Evolutionary conservation across 345 rosid species (phyloP).

Genomic region (Psidium friedrichsthalianum): DNA sequence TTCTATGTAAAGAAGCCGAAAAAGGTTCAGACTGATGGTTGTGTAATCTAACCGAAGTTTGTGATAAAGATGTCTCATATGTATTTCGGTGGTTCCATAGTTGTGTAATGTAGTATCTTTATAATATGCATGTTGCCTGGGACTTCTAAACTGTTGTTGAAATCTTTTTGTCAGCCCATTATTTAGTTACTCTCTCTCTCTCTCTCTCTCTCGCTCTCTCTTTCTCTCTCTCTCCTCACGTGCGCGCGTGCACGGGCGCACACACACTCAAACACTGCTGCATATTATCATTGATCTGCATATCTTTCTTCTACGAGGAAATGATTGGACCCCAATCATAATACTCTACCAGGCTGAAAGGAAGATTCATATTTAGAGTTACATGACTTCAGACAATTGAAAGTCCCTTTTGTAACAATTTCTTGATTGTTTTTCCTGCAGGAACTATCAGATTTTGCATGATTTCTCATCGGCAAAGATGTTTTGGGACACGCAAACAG

Average conservation of each 20-base stretch:
- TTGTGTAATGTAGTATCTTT: neutral
- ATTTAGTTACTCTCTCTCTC: neutral
- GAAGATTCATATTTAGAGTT: neutral
- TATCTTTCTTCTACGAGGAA: neutral
- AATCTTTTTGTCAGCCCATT: neutral
- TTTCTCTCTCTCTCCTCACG: no score
- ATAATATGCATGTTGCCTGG: neutral
- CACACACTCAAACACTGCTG: neutral
- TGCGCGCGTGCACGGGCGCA: no score
- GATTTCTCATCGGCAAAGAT: conserved; percentile 74
- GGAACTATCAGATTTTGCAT: conserved; percentile 24
- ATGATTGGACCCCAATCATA: neutral
- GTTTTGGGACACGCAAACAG: conserved; percentile 47
- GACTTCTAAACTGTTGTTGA: neutral
- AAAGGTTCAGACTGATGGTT: neutral
- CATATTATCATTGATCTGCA: neutral
- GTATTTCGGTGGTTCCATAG: neutral
- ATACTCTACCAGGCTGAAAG: neutral
- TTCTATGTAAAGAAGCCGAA: neutral
- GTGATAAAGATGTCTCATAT: neutral
- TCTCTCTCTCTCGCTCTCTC: neutral
- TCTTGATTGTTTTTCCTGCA: conserved; percentile 8
- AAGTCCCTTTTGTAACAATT: neutral
- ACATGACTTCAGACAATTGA: neutral
- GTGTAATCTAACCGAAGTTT: neutral